phyloP scores from a whole-genome alignment of 2,329 filamentous ascomycete genomes.

The Cercospora nicotianae region DNA sequence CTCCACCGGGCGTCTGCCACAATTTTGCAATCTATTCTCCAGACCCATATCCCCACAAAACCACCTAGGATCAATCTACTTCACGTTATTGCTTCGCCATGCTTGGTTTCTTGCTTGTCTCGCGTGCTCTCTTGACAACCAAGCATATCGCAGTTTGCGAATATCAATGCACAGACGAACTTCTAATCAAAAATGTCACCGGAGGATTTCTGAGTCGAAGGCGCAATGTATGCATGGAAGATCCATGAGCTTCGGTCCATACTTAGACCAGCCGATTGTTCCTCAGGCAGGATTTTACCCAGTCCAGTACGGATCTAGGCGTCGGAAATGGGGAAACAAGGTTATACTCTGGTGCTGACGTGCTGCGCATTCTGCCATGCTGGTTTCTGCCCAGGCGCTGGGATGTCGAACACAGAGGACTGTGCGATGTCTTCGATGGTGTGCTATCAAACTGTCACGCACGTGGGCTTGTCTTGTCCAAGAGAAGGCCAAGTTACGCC shows the following conservation, averaged over 20 bases:
- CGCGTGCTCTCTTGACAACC: background rate
- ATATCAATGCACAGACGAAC: background rate
- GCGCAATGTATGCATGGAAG: background rate
- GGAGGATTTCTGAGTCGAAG: background rate
- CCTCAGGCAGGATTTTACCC: background rate
- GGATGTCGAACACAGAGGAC: background rate
- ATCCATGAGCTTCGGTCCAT: background rate
- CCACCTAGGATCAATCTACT: background rate
- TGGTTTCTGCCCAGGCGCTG: background rate
- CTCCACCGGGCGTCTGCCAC: background rate
- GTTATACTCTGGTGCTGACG: background rate
- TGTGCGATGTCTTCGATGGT: background rate
- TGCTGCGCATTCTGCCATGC: background rate
- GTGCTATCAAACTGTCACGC: background rate
- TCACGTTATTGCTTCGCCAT: constrained; percentile 1
- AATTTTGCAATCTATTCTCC: background rate
- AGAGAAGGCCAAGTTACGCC: background rate
- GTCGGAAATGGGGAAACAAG: background rate
- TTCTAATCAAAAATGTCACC: background rate
- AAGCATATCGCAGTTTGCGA: background rate
- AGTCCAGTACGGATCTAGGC: background rate
- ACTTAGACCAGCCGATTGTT: background rate
- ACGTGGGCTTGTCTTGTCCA: background rate
- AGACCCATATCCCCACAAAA: background rate
- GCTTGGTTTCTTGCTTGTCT: constrained; percentile 4